Base-by-base conservation (phyloP, 2,329 filamentous ascomycete genomes). In the Pseudocercospora macadamiae region DNA sequence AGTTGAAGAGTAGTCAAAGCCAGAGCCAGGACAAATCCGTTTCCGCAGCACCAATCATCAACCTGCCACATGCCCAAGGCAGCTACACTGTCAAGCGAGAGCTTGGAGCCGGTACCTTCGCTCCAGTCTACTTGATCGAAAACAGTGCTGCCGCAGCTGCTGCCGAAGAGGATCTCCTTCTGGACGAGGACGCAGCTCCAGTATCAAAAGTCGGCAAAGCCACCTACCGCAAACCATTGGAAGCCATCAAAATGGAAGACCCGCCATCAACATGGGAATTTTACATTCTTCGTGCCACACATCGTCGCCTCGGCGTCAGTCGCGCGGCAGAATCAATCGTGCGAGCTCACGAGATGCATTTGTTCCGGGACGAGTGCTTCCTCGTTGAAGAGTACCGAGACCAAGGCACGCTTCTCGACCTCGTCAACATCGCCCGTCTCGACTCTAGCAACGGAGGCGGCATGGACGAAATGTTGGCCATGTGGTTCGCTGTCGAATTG, bases 401-500 rank as follows among this genome's bases (percentile, higher is more conserved):
- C 30, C 90, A 97, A 77, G 95, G 95, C 55, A 97, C 95, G 0
- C 80, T 99, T 3, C 86, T 99, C n/a, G 93, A 97, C 70, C 85
- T 97, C 1, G 88, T 99, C 74, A 99, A 99, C 75, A 80, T 89
- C 63, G 89, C 93, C 65, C 87, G 90, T 39, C 82, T 84, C 16
- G 71, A 73, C 42, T 75, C 73, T 30, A 76, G 79, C 30, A 77
- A 54, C 44, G 86, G 86, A 25, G 87, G 86, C 2, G 88, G 89
- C 14, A 91, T 99, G 84, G 95, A 99, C 67, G 95, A 99, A 75
- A 82, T 84, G 48, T 80, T 97, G 2, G 91, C 90, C 67, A 97
- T 97, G 91, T 97, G 97, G 80, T 96, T 97, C 77, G 84, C 90
- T 6, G 82, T 97, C 61, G 95, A 99, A 75, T 83, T 99, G 5